Conservation (phyloP, 805 yeast genomes). For the Lipomyces chichibuensis region DNA sequence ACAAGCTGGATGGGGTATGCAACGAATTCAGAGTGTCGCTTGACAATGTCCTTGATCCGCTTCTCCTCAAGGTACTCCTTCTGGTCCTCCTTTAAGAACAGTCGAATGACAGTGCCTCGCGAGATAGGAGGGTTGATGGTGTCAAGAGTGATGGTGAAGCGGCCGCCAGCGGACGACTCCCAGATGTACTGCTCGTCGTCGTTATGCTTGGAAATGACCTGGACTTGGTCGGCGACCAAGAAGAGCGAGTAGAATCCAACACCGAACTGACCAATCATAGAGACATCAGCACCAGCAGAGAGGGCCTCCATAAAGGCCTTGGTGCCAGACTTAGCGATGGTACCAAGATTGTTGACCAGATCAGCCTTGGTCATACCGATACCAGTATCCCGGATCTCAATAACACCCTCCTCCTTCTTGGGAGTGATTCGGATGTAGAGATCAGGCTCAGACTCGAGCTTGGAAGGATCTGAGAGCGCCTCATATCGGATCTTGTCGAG, state of each 20-base stretch:
- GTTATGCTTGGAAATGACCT: slow-evolving; percentile 96
- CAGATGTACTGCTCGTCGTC: slow-evolving; percentile 99
- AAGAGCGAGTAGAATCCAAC: slow-evolving; percentile 99
- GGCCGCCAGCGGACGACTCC: slow-evolving; percentile 99
- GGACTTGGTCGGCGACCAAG: slow-evolving; percentile 98
- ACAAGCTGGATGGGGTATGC: slow-evolving; percentile 98
- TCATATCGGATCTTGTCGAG: slow-evolving; percentile 97
- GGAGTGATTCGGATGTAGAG: slow-evolving; percentile 97
- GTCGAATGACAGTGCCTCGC: slow-evolving; percentile 94
- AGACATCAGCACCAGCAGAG: slow-evolving; percentile 99
- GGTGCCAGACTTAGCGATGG: slow-evolving; percentile 99
- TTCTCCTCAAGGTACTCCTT: slow-evolving; percentile 98
- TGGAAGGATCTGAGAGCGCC: slow-evolving; percentile 87
- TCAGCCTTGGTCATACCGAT: slow-evolving; percentile 99
- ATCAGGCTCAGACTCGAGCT: slow-evolving; percentile 93
- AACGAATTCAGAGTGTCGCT: slow-evolving; percentile 99
- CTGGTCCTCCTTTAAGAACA: slow-evolving; percentile 98
- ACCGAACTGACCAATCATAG: slow-evolving; percentile 99
- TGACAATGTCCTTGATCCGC: slow-evolving; percentile 98
- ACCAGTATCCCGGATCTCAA: slow-evolving; percentile 99
- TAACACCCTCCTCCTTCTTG: slow-evolving; percentile 86
- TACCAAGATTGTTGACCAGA: slow-evolving; percentile 98
- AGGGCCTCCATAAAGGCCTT: slow-evolving; percentile 99
- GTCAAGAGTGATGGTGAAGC: slow-evolving; percentile 93
- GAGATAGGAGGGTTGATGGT: slow-evolving; percentile 80